These are phyloP conservation scores for Cyamopsis tetragonoloba DNA, from an alignment of 306 rosid species.

Conservation along the genomic window DNA sequence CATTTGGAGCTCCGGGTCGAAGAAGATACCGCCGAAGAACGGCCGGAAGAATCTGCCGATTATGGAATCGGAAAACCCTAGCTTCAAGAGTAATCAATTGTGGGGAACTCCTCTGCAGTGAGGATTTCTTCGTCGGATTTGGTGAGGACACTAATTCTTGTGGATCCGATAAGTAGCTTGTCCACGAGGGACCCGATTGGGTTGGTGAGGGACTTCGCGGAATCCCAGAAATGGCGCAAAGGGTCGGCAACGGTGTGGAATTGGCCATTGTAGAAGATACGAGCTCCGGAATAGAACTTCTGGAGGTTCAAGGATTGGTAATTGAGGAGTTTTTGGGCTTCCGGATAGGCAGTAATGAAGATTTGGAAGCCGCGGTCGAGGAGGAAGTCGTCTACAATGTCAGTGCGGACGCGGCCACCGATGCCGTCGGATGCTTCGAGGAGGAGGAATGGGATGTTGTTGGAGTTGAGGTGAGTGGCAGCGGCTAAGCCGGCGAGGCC, in stretches of 20 bases:
- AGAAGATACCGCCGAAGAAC: slow-evolving; percentile 82
- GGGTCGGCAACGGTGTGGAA: slow-evolving; percentile 93
- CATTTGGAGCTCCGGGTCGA: slow-evolving; percentile 59
- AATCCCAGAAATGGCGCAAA: slow-evolving; percentile 57
- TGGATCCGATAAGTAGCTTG: slow-evolving; percentile 59
- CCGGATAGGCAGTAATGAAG: slow-evolving; percentile 88
- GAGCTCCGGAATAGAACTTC: slow-evolving; percentile 73
- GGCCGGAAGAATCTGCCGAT: slow-evolving; percentile 66
- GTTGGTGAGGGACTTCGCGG: slow-evolving; percentile 52
- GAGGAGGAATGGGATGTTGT: slow-evolving; percentile 64
- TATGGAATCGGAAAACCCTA: slow-evolving; percentile 71
- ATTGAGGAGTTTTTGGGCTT: slow-evolving; percentile 70
- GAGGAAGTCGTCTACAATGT: slow-evolving; percentile 63
- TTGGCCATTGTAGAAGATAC: slow-evolving; percentile 46
- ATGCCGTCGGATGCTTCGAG: slow-evolving; percentile 72
- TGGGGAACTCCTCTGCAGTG: slow-evolving; percentile 43
- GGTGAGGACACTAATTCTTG: slow-evolving; percentile 44
- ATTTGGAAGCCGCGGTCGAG: slow-evolving; percentile 93
- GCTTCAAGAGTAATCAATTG: slow-evolving; percentile 44
- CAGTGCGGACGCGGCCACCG: slow-evolving; percentile 84
- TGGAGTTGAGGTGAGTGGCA: slow-evolving; percentile 64
- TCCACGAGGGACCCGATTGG: slow-evolving; percentile 69
- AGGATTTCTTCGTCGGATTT: slow-evolving; percentile 56
- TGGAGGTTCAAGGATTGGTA: slow-evolving; percentile 56
- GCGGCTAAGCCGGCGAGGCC: slow-evolving; percentile 89